Base-by-base conservation (phyloP, 2,329 filamentous ascomycete species). In the Arachnomyces sp. region DNA sequence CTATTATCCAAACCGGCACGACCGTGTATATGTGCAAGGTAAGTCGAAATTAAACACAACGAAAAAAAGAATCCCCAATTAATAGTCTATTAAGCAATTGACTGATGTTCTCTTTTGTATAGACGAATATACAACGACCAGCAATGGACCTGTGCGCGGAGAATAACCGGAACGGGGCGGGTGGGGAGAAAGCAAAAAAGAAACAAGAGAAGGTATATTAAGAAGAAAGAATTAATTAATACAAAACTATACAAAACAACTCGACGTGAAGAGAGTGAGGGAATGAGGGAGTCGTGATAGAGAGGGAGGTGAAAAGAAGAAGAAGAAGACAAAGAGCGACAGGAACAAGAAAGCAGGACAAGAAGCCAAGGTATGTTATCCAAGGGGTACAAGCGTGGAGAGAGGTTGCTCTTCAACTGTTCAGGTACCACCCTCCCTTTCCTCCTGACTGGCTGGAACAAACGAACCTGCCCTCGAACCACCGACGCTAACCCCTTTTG, bases 41-140 rank as follows among this genome's bases (percentile, higher is more conserved):
- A 25, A 25, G 5, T 25, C 63, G 72, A 46, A 77, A 77, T 51
- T 77, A 74, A 52, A 65, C 69, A 47, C 77, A 77, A 56, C 73
- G 69, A 57, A 77, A 76, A 52, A 69, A 74, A 47, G 71, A 74
- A 52, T 77, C 74, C 53, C 51, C 74, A 39, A 73, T 73, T 46
- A 77, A 5, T 25, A 25, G 9, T 5, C 5, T 25, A 25, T 25
- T 25, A 25, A 25, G 9, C 21, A 25, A 25, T 25, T 25, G 21
- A 25, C 21, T 25, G 21, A 9, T 25, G 5, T 9, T 25, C 21
- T 25, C 21, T 5, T 25, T 25, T 25, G 21, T 9, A 9, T 25
- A 25, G 5, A 25, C 9, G 21, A 5, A 25, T 9, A 5, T 52
- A 72, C 73, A 30, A 73, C 75, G 47, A 76, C 75, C 66, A 75